These are phyloP conservation scores for Xylaria cubensis DNA, from an alignment of 495 filamentous ascomycete genomes.

Conservation along the genomic window DNA sequence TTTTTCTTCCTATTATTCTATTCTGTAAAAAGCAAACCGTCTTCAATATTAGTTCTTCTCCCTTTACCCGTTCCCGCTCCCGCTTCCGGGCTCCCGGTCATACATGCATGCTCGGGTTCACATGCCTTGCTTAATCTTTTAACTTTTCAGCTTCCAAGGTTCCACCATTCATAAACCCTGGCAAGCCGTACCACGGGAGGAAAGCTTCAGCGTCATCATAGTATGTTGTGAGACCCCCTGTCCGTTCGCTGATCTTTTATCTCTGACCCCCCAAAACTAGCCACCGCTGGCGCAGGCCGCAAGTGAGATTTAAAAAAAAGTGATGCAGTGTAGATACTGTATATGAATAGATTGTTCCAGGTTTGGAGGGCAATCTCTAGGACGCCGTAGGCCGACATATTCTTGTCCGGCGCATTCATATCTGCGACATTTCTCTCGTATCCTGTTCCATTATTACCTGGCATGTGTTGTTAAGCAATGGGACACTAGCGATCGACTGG, in stretches of 20 bases:
- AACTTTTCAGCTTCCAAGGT: background rate
- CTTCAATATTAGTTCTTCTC: background rate
- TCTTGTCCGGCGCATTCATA: background rate
- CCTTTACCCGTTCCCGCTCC: background rate
- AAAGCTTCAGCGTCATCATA: background rate
- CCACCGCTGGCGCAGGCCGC: background rate
- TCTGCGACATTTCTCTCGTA: background rate
- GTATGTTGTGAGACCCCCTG: background rate
- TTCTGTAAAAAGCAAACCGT: background rate
- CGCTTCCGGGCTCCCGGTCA: background rate
- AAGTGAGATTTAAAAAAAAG: background rate
- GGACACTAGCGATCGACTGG: background rate
- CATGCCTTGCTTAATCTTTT: background rate
- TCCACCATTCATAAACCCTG: background rate
- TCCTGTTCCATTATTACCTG: background rate
- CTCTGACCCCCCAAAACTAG: background rate
- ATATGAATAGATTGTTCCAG: background rate
- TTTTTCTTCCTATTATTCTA: too few relatives aligned
- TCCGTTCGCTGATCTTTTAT: background rate
- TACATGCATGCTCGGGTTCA: background rate
- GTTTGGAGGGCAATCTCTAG: background rate
- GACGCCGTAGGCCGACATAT: background rate
- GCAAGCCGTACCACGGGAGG: background rate
- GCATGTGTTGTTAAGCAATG: background rate
- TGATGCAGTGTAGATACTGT: background rate